Evolutionary conservation across 768 basidiomycete species (phyloP).

Genomic region (Suillus fuscotomentosus): DNA sequence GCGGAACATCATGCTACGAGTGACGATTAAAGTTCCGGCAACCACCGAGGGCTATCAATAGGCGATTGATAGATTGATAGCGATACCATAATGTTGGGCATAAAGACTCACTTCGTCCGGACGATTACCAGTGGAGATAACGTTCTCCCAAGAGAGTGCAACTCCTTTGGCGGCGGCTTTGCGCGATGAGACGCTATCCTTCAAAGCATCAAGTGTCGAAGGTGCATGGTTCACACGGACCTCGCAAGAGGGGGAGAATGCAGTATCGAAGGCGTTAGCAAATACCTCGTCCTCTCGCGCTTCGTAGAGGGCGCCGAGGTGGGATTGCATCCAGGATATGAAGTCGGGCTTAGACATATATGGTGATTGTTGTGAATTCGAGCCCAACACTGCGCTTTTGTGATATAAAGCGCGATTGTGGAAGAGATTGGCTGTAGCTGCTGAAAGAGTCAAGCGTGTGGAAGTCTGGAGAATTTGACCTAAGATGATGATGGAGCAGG

Average conservation of each 20-base stretch:
- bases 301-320: slow-evolving; percentile 28
- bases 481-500: background rate
- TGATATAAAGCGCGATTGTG: slow-evolving; percentile 1
- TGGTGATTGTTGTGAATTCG: background rate
- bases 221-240: slow-evolving; percentile 33
- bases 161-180: slow-evolving; percentile 17
- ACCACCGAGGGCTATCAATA: slow-evolving; percentile 30
- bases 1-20: slow-evolving; percentile 37
- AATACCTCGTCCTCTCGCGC: slow-evolving; percentile 10
- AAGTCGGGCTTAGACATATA: slow-evolving; percentile 7
- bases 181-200: slow-evolving; percentile 22
- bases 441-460: background rate
- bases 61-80: background rate
- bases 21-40: slow-evolving; percentile 38
- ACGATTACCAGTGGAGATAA: slow-evolving; percentile 28
- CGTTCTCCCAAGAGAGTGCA: slow-evolving; percentile 35
- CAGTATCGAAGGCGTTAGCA: slow-evolving; percentile 21
- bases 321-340: slow-evolving; percentile 29
- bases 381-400: background rate
- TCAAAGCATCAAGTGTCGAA: slow-evolving; percentile 23
- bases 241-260: slow-evolving; percentile 34
- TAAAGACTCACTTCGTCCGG: slow-evolving; percentile 19
- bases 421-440: background rate
- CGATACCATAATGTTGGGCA: no score
- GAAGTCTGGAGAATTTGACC: slow-evolving; percentile 1